These are phyloP conservation scores for Daldinia sp. DNA, from an alignment of 2,329 filamentous ascomycete species.

Conservation along the genomic window DNA sequence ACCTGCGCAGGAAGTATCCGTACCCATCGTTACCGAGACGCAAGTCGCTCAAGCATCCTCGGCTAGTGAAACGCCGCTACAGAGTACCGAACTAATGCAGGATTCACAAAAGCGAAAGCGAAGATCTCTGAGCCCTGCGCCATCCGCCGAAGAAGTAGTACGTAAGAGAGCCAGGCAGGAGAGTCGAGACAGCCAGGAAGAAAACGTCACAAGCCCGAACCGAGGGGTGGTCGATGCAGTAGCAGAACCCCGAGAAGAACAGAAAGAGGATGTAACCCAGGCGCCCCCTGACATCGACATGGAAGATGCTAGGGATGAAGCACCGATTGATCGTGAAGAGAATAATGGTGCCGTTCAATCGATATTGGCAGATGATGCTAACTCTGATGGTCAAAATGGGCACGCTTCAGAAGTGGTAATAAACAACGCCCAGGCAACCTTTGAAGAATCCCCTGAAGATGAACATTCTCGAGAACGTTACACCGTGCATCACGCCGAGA, in stretches of 20 bases:
- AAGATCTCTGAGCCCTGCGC: conserved; percentile 68
- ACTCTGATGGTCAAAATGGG: conserved; percentile 13
- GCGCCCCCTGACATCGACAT: conserved; percentile 31
- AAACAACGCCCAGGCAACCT: conserved; percentile 25
- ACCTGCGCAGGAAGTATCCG: conserved; percentile 34
- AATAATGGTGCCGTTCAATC: background rate
- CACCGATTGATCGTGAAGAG: conserved; percentile 9
- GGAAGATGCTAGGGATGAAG: conserved; percentile 16
- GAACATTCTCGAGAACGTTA: conserved; percentile 38
- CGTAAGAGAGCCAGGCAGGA: conserved; percentile 64
- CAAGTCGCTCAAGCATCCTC: conserved; percentile 14
- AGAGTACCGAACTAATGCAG: conserved; percentile 47
- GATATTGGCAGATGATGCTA: conserved; percentile 3
- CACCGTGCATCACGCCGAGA: conserved; percentile 30
- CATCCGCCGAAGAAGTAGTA: conserved; percentile 60
- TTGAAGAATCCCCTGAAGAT: conserved; percentile 29
- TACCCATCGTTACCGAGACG: conserved; percentile 35
- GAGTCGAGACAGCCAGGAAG: conserved; percentile 36
- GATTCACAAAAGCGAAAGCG: conserved; percentile 73
- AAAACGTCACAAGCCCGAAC: conserved; percentile 8
- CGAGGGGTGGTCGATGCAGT: conserved; percentile 14
- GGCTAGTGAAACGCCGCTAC: conserved; percentile 39
- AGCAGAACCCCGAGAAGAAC: conserved; percentile 12
- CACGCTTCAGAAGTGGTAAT: conserved; percentile 29
- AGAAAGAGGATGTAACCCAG: background rate